These are phyloP conservation scores for Nannochloropsis oceanica DNA, from an alignment of 108 stramenopile genomes.

Conservation along the genomic window DNA sequence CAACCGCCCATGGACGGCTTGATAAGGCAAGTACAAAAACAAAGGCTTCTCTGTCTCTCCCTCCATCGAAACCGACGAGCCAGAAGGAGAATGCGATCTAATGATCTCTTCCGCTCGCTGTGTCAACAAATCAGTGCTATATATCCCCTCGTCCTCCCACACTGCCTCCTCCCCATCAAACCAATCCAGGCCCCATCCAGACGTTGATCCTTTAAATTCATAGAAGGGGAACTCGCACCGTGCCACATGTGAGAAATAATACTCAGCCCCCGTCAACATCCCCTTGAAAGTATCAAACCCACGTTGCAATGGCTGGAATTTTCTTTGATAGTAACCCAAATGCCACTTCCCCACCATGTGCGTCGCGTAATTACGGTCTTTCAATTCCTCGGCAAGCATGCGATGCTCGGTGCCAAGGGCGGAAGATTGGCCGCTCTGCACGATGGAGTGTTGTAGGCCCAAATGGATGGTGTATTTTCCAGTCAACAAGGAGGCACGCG, in stretches of 20 bases:
- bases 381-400: not conserved
- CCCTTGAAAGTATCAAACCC: slow-evolving; percentile 28
- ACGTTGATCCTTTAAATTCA: not conserved
- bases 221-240: not conserved
- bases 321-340: slow-evolving; percentile 4
- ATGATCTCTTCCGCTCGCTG: not conserved
- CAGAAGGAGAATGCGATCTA: not conserved
- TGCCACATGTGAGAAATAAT: not conserved
- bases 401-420: not conserved
- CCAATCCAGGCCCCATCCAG: not conserved
- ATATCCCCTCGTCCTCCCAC: not conserved
- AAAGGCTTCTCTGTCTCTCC: slow-evolving; percentile 4
- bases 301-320: slow-evolving; percentile 7
- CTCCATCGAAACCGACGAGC: no score
- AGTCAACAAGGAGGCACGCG: slow-evolving; percentile 20
- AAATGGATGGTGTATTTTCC: slow-evolving; percentile 15
- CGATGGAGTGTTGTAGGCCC: slow-evolving; percentile 6
- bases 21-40: slow-evolving; percentile 28
- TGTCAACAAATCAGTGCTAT: not conserved
- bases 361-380: slow-evolving; percentile 10
- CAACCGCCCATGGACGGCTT: slow-evolving; percentile 26
- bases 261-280: slow-evolving; percentile 8
- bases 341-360: slow-evolving; percentile 39
- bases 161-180: not conserved
- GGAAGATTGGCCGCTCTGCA: not conserved